Evolutionary conservation across 2,329 filamentous ascomycete genomes (phyloP).

Genomic region (Nigrospora sphaerica): DNA sequence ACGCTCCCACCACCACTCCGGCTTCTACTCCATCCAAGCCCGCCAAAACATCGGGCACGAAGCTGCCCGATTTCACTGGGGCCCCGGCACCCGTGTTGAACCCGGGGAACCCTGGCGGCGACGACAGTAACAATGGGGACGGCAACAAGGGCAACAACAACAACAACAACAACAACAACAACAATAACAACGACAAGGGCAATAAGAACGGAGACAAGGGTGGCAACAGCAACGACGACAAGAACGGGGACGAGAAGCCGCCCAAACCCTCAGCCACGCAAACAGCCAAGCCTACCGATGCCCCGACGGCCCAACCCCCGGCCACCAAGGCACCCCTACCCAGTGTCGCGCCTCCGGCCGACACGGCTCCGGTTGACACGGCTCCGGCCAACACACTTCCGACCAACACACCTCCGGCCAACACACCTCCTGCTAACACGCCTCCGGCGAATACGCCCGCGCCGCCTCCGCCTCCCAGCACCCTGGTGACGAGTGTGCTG

Average conservation of each 20-base stretch:
- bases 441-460: not conserved
- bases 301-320: not conserved
- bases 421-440: not conserved
- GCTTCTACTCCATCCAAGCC: no score
- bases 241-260: no score
- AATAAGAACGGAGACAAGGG: no score
- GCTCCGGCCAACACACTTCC: no score
- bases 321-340: not conserved
- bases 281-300: not conserved
- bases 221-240: no score
- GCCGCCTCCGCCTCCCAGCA: not conserved
- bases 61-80: not conserved
- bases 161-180: not conserved
- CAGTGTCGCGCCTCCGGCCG: no score
- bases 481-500: not conserved
- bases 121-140: not conserved
- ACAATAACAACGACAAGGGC: not conserved
- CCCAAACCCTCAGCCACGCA: no score
- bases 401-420: not conserved
- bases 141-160: not conserved
- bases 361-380: no score
- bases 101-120: conserved; percentile 2
- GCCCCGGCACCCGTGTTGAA: conserved; percentile 1
- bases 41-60: not conserved
- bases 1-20: no score